These are phyloP conservation scores for Aspergillus fructus DNA, from an alignment of 2,329 filamentous ascomycete genomes.

Conservation along the genomic window DNA sequence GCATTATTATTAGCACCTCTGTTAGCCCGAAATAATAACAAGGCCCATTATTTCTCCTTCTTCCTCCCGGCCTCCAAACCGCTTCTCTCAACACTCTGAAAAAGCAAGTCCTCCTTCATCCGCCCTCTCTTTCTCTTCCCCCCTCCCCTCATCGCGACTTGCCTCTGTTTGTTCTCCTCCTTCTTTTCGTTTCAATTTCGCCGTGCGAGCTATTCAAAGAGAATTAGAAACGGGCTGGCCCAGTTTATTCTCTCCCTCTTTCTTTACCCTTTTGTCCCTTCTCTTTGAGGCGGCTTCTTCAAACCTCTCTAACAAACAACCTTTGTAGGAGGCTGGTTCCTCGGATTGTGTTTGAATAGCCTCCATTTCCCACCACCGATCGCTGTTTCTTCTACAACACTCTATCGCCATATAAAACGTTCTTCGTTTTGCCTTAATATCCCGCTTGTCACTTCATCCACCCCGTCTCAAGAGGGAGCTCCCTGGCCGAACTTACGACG, in stretches of 20 bases:
- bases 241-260: conserved; percentile 33
- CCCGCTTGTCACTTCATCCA: conserved; percentile 8
- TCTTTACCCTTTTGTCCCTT: conserved; percentile 11
- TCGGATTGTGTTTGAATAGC: conserved; percentile 28
- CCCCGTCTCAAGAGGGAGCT: not conserved
- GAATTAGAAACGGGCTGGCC: conserved; percentile 36
- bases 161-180: conserved; percentile 16
- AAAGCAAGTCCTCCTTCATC: conserved; percentile 25
- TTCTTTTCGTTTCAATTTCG: conserved; percentile 31
- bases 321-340: conserved; percentile 37
- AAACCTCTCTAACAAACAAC: conserved; percentile 18
- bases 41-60: conserved; percentile 17
- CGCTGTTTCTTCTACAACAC: conserved; percentile 13
- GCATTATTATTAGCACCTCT: conserved; percentile 16
- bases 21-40: conserved; percentile 8
- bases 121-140: conserved; percentile 17
- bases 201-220: conserved; percentile 35
- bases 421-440: conserved; percentile 10
- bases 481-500: not conserved
- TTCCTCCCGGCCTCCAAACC: conserved; percentile 7
- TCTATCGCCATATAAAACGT: conserved; percentile 9
- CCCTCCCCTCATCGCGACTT: conserved; percentile 17
- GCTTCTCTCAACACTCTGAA: conserved; percentile 17
- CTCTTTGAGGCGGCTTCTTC: conserved; percentile 23
- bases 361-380: conserved; percentile 18